These are phyloP conservation scores for Vairimorpha apis DNA, from an alignment of 371 early-diverging fungal species.

Conservation along the genomic window DNA sequence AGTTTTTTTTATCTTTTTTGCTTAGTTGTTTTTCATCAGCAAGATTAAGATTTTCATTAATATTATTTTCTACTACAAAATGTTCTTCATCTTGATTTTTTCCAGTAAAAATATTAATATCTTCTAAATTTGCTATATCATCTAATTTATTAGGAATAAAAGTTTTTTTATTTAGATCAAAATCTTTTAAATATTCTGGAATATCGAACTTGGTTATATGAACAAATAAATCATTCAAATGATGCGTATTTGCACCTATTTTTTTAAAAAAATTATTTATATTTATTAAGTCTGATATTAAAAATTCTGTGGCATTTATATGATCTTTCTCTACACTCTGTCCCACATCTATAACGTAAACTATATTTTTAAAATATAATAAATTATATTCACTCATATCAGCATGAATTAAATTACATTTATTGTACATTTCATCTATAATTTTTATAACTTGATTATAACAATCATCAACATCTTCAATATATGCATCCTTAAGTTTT, in stretches of 20 bases:
- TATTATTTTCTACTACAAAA: not conserved
- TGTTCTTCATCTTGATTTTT: not conserved
- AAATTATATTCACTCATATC: slow-evolving; percentile 98
- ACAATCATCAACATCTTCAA: slow-evolving; percentile 67
- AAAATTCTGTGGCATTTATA: slow-evolving; percentile 90
- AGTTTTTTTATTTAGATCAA: slow-evolving; percentile 38
- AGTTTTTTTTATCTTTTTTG: slow-evolving; percentile 45
- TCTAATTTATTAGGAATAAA: slow-evolving; percentile 51
- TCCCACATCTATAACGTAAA: slow-evolving; percentile 86
- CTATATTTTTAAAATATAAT: slow-evolving; percentile 63
- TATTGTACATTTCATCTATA: slow-evolving; percentile 84
- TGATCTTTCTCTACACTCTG: slow-evolving; percentile 97
- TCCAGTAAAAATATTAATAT: slow-evolving; percentile 37
- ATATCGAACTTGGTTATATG: slow-evolving; percentile 50
- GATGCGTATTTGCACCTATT: slow-evolving; percentile 37
- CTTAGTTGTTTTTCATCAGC: slow-evolving; percentile 1
- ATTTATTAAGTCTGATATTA: slow-evolving; percentile 85
- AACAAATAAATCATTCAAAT: slow-evolving; percentile 51
- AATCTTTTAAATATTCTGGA: slow-evolving; percentile 44
- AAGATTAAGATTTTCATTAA: not conserved
- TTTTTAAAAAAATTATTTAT: slow-evolving; percentile 83
- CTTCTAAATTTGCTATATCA: slow-evolving; percentile 51
- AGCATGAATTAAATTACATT: slow-evolving; percentile 88
- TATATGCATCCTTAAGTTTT: slow-evolving; percentile 80
- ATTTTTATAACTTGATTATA: slow-evolving; percentile 78